Conservation (phyloP, 345 rosid species). For the Populus davidiana region DNA sequence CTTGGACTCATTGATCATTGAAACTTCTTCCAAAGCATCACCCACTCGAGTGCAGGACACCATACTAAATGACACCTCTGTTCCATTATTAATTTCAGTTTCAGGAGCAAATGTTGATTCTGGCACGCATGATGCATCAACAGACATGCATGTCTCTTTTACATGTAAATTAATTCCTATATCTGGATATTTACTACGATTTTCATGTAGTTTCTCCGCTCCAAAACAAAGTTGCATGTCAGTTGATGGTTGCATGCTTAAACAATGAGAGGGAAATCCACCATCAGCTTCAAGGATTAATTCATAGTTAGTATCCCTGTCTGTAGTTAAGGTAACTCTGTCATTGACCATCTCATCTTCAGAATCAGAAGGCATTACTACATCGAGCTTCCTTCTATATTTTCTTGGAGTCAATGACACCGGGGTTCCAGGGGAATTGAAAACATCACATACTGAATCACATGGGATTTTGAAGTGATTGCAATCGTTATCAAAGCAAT, state of each 20-base stretch:
- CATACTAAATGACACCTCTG: constrained; percentile 41
- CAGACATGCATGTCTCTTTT: constrained; percentile 36
- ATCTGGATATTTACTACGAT: constrained; percentile 31
- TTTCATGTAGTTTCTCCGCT: constrained; percentile 33
- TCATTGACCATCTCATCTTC: constrained; percentile 54
- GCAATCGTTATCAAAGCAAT: constrained; percentile 43
- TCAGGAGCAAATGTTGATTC: constrained; percentile 87
- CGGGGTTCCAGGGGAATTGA: constrained; percentile 44
- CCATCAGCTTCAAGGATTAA: constrained; percentile 28
- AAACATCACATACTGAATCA: constrained; percentile 27
- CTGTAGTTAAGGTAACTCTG: constrained; percentile 19
- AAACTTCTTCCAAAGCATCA: constrained; percentile 45
- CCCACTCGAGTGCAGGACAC: constrained; percentile 35
- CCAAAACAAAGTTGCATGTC: constrained; percentile 29
- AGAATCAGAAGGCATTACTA: constrained; percentile 75
- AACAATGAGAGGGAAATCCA: constrained; percentile 26
- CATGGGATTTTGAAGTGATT: constrained; percentile 40
- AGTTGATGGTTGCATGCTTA: constrained; percentile 30
- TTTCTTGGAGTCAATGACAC: constrained; percentile 37
- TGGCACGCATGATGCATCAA: constrained; percentile 69
- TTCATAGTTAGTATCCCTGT: constrained; percentile 24
- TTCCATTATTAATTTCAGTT: constrained; percentile 53
- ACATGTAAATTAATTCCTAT: constrained; percentile 26
- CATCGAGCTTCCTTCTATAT: constrained; percentile 43
- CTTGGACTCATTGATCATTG: constrained; percentile 35